Percentiles rank a stretch among this genome's conserved stretches.
These are phyloP conservation scores for Erysimum cheiri DNA, from an alignment of 441 rosid genomes.

Conservation along the genomic window DNA sequence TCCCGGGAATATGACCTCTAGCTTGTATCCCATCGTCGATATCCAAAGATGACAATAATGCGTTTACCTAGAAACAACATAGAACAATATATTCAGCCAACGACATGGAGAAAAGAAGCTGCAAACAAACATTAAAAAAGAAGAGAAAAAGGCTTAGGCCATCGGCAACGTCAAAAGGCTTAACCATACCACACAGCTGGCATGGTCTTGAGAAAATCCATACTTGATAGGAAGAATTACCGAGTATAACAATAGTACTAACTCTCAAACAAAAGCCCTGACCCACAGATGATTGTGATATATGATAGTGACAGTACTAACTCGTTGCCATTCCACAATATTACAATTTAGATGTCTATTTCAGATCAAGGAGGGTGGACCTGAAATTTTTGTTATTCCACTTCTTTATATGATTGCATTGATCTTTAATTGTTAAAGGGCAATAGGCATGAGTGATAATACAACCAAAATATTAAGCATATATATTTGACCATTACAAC, in stretches of 20 bases:
- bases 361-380: conserved; percentile 23
- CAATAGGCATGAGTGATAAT: conserved; percentile 12
- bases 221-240: conserved; percentile 19
- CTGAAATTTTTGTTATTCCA: conserved; percentile 13
- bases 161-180: conserved; percentile 15
- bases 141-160: background rate
- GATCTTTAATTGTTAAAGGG: background rate
- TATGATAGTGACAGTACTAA: conserved; percentile 21
- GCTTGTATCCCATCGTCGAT: conserved; percentile 74
- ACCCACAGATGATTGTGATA: conserved; percentile 24
- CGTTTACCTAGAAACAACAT: conserved; percentile 70
- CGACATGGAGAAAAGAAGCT: conserved; percentile 14
- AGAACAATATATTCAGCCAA: conserved; percentile 25
- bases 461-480: conserved; percentile 19
- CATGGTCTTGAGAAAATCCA: conserved; percentile 1
- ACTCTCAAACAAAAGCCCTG: conserved; percentile 19
- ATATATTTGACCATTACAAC: conserved; percentile 15
- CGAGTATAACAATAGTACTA: conserved; percentile 14
- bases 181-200: conserved; percentile 11
- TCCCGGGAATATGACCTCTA: conserved; percentile 75
- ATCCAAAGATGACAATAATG: conserved; percentile 85
- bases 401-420: background rate
- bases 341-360: background rate
- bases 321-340: conserved; percentile 10
- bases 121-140: background rate